phyloP scores from a whole-genome alignment of 768 basidiomycete species.

The Mycena albidolilacea region DNA sequence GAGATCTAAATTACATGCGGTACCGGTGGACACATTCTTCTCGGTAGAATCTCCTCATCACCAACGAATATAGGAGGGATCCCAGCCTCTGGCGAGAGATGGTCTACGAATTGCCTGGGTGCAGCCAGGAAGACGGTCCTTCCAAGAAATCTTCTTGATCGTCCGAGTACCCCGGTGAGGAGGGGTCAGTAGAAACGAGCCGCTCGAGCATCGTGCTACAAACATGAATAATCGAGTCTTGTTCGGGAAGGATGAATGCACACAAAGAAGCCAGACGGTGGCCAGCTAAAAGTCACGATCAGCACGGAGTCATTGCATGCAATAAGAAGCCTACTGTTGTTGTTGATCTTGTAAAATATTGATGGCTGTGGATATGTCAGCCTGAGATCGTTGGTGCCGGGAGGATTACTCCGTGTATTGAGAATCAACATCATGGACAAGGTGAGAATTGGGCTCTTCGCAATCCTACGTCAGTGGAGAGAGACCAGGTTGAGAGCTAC shows the following conservation, averaged over 20 bases:
- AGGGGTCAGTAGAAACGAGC: neutral
- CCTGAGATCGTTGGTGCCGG: neutral
- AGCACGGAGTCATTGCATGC: neutral
- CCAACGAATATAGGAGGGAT: neutral
- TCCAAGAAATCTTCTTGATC: too few species aligned
- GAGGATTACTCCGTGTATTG: too few species aligned
- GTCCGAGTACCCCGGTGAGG: too few species aligned
- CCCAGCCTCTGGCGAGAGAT: neutral
- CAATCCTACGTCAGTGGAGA: too few species aligned
- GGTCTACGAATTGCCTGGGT: neutral
- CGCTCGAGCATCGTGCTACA: neutral
- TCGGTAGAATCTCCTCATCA: neutral
- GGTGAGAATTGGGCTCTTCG: neutral
- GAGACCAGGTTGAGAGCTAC: too few species aligned
- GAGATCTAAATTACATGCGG: neutral
- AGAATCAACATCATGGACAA: conserved; percentile 7
- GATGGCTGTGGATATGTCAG: neutral
- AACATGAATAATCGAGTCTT: neutral
- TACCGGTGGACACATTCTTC: too few species aligned
- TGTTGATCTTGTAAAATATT: neutral
- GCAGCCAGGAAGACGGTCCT: too few species aligned
- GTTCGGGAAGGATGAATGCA: neutral
- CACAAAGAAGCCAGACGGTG: neutral
- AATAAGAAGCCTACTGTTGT: neutral
- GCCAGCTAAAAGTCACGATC: conserved; percentile 5